Evolutionary conservation across 768 basidiomycete genomes (phyloP), one percentile per base, ranked within the genome.

Genomic region (Tricholoma sp.): DNA sequence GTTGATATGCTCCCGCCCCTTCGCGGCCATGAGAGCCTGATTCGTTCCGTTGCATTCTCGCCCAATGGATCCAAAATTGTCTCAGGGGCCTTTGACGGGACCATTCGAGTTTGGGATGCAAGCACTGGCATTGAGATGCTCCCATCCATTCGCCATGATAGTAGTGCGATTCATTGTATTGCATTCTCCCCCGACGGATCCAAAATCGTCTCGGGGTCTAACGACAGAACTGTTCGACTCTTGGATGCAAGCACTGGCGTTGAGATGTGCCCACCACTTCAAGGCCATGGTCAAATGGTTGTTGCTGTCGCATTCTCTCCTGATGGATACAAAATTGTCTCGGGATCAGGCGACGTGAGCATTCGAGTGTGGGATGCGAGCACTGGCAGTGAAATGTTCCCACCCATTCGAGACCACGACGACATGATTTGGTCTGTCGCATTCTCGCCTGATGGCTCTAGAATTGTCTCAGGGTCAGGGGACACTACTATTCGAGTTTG

Each of bases 31-130:
- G 37, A 58, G 2, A 53, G 55, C 44, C 49, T 18, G 9, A 62
- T 69, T n/a, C 56, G 48, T 6, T 63, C 62, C n/a, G 64, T 71
- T 32, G 57, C 59, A 24, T 58, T 34, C 29, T 58, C 57, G 13
- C 45, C 57, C 45, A 28, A 54, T 58, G 57, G 52, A 34, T 54
- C 13, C 39, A 33, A 37, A 29, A 39, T 53, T 31, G 52, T 53
- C 7, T 39, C 37, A 12, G 52, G 37, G 15, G 41, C 52, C 11
- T 9, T 1, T 24, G 52, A 53, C 29, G n/a, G 32, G n/a, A 28
- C 36, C n/a, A 41, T 53, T 24, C 29, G 36, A 24, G 20, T 53
- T 13, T 53, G 52, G 52, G 29, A 53, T 53, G 37, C 36, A 53
- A n/a, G 29, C 6, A 41, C 18, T 12, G 37, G 41, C 5, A n/a